phyloP scores from a whole-genome alignment of 2,329 filamentous ascomycete genomes.

The Thelonectria rubi region DNA sequence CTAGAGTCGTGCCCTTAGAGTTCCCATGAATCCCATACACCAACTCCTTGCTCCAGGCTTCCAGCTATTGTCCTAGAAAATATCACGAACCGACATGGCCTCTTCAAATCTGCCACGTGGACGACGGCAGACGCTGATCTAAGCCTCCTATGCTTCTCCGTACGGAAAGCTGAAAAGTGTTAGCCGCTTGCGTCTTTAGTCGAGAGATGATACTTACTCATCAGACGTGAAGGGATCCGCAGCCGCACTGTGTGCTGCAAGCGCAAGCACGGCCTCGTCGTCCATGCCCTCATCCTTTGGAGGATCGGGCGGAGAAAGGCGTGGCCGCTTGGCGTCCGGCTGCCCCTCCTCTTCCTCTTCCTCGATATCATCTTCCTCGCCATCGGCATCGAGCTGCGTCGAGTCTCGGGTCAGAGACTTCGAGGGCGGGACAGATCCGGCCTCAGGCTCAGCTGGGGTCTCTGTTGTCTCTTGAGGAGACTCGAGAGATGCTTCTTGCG shows the following conservation, averaged over 20 bases:
- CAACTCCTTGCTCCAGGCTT: background rate
- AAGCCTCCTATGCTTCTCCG: constrained; percentile 53
- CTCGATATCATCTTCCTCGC: constrained; percentile 37
- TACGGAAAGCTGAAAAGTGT: constrained; percentile 50
- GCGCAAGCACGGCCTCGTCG: constrained; percentile 59
- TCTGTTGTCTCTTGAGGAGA: background rate
- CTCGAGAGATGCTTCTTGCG: constrained; percentile 15
- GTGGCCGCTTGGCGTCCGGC: constrained; percentile 53
- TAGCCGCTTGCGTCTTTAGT: constrained; percentile 8
- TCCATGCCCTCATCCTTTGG: constrained; percentile 50
- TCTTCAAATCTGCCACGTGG: too few species aligned
- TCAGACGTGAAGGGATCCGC: constrained; percentile 53
- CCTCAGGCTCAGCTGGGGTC: constrained; percentile 13
- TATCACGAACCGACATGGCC: background rate
- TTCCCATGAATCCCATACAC: background rate
- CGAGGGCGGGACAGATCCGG: constrained; percentile 14
- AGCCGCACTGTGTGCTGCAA: constrained; percentile 54
- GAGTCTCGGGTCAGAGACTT: constrained; percentile 21
- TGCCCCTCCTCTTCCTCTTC: background rate
- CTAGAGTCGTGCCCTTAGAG: background rate
- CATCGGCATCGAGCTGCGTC: constrained; percentile 34
- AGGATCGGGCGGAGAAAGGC: constrained; percentile 45
- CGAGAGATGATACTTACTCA: constrained; percentile 49
- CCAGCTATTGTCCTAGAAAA: background rate
- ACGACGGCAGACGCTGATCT: too few species aligned